Percentiles rank a stretch among this genome's conserved stretches.
phyloP scores from a whole-genome alignment of 2,329 filamentous ascomycete genomes.

The Rosellinia necatrix region DNA sequence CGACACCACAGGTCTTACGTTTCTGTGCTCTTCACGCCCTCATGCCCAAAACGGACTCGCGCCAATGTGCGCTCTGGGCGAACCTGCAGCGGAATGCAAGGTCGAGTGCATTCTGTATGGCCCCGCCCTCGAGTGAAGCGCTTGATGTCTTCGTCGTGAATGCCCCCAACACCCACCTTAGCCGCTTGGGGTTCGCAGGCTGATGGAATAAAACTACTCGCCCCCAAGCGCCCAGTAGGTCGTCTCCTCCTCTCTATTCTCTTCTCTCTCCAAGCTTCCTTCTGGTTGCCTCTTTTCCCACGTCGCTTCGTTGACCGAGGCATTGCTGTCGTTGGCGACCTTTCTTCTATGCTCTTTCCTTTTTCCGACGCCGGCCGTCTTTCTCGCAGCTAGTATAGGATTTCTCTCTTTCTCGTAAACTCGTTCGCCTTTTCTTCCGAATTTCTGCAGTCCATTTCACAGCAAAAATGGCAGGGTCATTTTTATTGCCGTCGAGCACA shows the following conservation, averaged over 20 bases:
- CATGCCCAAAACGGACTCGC: constrained; percentile 36
- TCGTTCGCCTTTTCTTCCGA: constrained; percentile 29
- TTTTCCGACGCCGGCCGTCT: constrained; percentile 42
- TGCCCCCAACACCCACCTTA: constrained; percentile 35
- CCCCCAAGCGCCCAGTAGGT: constrained; percentile 34
- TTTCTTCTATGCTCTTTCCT: constrained; percentile 38
- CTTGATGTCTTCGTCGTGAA: constrained; percentile 30
- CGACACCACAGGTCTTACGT: constrained; percentile 34
- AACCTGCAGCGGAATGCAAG: constrained; percentile 35
- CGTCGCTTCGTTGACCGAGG: constrained; percentile 53
- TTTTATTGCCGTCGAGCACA: constrained; percentile 46
- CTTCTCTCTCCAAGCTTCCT: constrained; percentile 40
- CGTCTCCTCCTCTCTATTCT: constrained; percentile 30
- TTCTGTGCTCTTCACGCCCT: constrained; percentile 33
- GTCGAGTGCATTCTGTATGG: constrained; percentile 34
- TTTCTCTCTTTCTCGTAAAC: constrained; percentile 20
- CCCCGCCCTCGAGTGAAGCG: constrained; percentile 36
- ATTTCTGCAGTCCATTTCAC: constrained; percentile 36
- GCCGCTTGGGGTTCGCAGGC: constrained; percentile 36
- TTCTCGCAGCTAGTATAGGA: constrained; percentile 35
- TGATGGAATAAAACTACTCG: constrained; percentile 40
- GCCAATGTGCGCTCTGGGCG: constrained; percentile 33
- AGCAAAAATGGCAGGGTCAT: constrained; percentile 53
- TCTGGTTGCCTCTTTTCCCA: constrained; percentile 43
- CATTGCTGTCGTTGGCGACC: constrained; percentile 47